Base-by-base conservation (phyloP, 2,329 filamentous ascomycete species). In the Verticillium dahliae region DNA sequence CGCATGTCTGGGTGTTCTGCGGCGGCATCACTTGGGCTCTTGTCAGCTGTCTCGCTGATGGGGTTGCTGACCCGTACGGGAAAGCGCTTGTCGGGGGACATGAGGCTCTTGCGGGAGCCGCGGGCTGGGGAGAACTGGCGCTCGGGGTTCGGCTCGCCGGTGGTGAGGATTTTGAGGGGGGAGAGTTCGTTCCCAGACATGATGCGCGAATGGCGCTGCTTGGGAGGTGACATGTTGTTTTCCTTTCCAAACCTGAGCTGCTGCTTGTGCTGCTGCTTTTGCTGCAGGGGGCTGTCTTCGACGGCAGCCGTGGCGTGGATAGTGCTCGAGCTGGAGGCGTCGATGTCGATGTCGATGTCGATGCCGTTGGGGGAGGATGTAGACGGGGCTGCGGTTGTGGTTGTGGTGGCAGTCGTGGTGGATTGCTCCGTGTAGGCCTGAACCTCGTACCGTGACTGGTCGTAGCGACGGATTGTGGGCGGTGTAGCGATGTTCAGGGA, bases 131-230 rank as follows among this genome's bases (percentile, higher is more conserved):
- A 69, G 67, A 70, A 66, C 68, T 71, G 62, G 70, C 71, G 64
- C 31, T 73, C 73, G 22, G 62, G 60, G 27, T 69, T 63, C 39
- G 62, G 58, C 5, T 59, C 58, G 50, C 63, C 62, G 61, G 60
- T 66, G 63, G 61, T 67, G 39, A 86, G 75, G 57, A 86, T 83
- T 74, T 83, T 84, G 39, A 86, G 76, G 45, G 84, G 84, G 58
- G 84, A 84, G 37, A 85, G 78, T 67, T 83, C 83, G 62, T 74
- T 79, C 61, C 84, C 83, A 38, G 84, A 85, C 60, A 85, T 73
- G 65, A 86, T 80, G 64, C 84, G 80, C 27, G 82, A 85, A 63
- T 81, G 78, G 57, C 81, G 79, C 65, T 73, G 70, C 67, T 82
- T 82, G 57, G 75, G 74, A 11, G 80, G 77, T 52, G 78, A 78